Conservation (phyloP, 805 yeast species). For the Ascoidea rubescens region DNA sequence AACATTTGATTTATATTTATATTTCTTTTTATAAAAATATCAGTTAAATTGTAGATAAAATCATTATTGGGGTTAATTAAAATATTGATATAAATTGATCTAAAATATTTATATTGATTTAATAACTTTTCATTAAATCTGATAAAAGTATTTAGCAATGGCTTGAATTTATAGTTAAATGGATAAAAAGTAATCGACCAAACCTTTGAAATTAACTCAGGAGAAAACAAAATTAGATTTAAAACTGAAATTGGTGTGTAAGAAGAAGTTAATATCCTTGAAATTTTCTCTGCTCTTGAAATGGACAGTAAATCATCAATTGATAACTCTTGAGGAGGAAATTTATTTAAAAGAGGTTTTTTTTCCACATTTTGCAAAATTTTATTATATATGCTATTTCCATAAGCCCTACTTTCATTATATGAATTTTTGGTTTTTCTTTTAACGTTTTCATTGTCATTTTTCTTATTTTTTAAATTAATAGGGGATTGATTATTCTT, state of each 20-base stretch:
- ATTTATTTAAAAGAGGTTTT: not conserved
- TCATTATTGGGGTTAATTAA: not conserved
- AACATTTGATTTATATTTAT: constrained; percentile 85
- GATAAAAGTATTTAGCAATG: not conserved
- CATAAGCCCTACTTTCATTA: not conserved
- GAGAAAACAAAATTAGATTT: not conserved
- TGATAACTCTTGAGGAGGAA: not conserved
- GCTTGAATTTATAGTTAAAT: not conserved
- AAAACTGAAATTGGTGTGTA: not conserved
- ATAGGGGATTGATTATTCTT: not conserved
- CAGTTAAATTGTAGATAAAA: constrained; percentile 38
- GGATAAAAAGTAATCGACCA: not conserved
- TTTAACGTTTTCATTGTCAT: too few species aligned
- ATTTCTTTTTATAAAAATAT: constrained; percentile 67
- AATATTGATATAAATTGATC: not conserved
- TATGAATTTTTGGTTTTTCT: not conserved
- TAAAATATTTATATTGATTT: not conserved
- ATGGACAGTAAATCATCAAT: not conserved
- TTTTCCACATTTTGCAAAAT: not conserved
- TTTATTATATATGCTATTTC: not conserved
- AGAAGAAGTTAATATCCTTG: not conserved
- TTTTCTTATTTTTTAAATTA: too few species aligned
- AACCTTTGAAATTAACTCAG: not conserved
- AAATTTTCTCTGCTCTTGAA: not conserved
- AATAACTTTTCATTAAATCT: not conserved